Percentiles rank a stretch among this genome's conserved stretches.
Evolutionary conservation across 495 filamentous ascomycete genomes (phyloP).

Genomic region (Penicillium atrosanguineum): DNA sequence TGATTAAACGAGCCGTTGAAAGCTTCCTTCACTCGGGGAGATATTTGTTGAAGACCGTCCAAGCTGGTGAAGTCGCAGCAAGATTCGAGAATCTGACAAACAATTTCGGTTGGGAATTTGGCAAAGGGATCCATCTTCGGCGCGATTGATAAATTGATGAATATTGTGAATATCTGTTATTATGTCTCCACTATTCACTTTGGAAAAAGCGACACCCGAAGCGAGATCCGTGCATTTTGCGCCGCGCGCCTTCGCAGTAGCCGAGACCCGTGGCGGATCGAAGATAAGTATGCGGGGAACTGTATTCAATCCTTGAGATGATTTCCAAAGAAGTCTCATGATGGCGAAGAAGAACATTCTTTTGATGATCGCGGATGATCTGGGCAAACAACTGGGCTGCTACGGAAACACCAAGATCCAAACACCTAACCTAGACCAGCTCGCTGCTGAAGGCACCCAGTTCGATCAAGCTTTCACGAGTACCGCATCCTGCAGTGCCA

Average conservation of each 20-base stretch:
- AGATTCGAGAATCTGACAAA: slow-evolving; percentile 2
- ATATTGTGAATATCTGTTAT: too few relatives aligned
- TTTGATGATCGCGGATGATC: slow-evolving; percentile 42
- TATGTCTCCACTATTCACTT: background rate
- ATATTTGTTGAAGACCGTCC: slow-evolving; percentile 5
- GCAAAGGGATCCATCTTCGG: slow-evolving; percentile 22
- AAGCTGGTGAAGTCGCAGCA: slow-evolving; percentile 6
- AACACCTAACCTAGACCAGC: slow-evolving; percentile 38
- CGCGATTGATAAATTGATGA: slow-evolving; percentile 21
- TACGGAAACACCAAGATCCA: slow-evolving; percentile 32
- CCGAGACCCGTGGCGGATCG: slow-evolving; percentile 4
- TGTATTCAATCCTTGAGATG: background rate
- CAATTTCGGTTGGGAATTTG: background rate
- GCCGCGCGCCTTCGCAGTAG: background rate
- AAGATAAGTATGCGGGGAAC: background rate
- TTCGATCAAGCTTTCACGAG: slow-evolving; percentile 43
- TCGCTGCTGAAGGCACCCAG: slow-evolving; percentile 30
- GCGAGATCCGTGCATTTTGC: slow-evolving; percentile 2
- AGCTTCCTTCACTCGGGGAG: slow-evolving; percentile 2
- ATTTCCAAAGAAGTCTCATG: background rate
- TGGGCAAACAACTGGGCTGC: slow-evolving; percentile 37
- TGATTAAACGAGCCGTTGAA: slow-evolving; percentile 4
- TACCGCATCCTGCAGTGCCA: slow-evolving; percentile 46
- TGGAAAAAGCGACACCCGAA: slow-evolving; percentile 7
- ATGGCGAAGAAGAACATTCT: slow-evolving; percentile 30